phyloP scores from a whole-genome alignment of 2,329 filamentous ascomycete species.

The Talaromyces sp. region DNA sequence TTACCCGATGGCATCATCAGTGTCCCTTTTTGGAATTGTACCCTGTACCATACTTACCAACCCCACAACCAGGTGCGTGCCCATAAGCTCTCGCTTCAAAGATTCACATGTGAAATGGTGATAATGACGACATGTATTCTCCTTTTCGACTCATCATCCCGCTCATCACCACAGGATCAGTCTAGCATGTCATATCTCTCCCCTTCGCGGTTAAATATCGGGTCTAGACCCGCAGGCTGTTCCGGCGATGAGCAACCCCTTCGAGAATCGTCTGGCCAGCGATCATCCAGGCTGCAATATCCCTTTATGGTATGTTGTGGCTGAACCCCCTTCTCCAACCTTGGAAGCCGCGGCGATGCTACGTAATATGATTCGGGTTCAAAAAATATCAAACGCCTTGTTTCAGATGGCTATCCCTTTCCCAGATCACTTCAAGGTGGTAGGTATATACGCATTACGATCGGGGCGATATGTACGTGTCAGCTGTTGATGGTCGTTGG shows the following conservation, averaged over 20 bases:
- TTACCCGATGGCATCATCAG: background rate
- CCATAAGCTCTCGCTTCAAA: background rate
- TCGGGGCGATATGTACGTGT: background rate
- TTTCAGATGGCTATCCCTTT: background rate
- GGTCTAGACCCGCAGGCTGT: background rate
- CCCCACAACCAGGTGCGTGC: background rate
- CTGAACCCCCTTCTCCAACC: background rate
- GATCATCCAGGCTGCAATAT: background rate
- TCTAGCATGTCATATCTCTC: background rate
- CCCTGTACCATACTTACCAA: background rate
- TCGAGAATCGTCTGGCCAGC: background rate
- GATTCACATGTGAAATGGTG: background rate
- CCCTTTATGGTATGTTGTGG: background rate
- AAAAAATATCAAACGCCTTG: background rate
- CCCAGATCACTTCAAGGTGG: background rate
- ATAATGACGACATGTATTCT: slow-evolving; percentile 4
- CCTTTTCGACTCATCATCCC: background rate
- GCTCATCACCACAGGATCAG: background rate
- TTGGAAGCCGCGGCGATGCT: background rate
- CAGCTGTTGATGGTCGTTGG: background rate
- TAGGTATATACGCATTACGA: background rate
- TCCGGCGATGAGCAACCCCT: background rate
- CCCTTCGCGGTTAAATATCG: background rate
- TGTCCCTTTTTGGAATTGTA: background rate
- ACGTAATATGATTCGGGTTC: background rate